Evolutionary conservation across 257 asterid species (phyloP).

Genomic region (Penstemon davidsonii): DNA sequence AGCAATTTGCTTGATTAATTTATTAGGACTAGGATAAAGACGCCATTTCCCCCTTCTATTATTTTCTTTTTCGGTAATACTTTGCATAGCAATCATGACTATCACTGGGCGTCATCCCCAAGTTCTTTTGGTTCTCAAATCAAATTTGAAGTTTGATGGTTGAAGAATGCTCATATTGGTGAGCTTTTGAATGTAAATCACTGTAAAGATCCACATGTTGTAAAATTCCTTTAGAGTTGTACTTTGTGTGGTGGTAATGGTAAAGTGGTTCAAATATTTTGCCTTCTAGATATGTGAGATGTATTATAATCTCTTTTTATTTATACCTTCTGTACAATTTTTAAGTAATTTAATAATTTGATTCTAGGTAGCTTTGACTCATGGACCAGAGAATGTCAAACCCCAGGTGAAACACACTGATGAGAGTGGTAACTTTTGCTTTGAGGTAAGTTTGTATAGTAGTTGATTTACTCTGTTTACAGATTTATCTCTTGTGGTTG

Average conservation of each 20-base stretch:
- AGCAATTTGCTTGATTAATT: slow-evolving; percentile 19
- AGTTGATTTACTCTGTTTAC: slow-evolving; percentile 19
- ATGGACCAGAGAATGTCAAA: slow-evolving; percentile 88
- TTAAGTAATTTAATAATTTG: slow-evolving; percentile 25
- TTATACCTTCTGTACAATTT: slow-evolving; percentile 2
- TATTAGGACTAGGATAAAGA: slow-evolving; percentile 13
- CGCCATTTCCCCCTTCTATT: slow-evolving; percentile 7
- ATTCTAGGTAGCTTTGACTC: slow-evolving; percentile 89
- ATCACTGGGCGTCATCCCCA: slow-evolving; percentile 1
- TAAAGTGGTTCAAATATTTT: slow-evolving; percentile 1
- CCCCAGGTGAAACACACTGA: slow-evolving; percentile 83
- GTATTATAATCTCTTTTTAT: slow-evolving; percentile 8
- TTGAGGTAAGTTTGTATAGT: slow-evolving; percentile 60
- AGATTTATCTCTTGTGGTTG: slow-evolving; percentile 6
- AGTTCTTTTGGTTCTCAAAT: slow-evolving; percentile 8
- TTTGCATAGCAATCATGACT: slow-evolving; percentile 19
- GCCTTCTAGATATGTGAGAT: slow-evolving; percentile 17
- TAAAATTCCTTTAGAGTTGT: background rate
- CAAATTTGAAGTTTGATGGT: slow-evolving; percentile 17
- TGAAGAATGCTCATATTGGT: slow-evolving; percentile 9
- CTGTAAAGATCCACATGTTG: slow-evolving; percentile 1
- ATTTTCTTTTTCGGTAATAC: slow-evolving; percentile 14
- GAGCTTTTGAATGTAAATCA: slow-evolving; percentile 15
- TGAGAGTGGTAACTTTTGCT: slow-evolving; percentile 78
- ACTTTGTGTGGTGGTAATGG: slow-evolving; percentile 9